Percentiles rank a stretch among this genome's conserved stretches.
Conservation (phyloP, 179 eudicot species). For the Patellifolia procumbens region DNA sequence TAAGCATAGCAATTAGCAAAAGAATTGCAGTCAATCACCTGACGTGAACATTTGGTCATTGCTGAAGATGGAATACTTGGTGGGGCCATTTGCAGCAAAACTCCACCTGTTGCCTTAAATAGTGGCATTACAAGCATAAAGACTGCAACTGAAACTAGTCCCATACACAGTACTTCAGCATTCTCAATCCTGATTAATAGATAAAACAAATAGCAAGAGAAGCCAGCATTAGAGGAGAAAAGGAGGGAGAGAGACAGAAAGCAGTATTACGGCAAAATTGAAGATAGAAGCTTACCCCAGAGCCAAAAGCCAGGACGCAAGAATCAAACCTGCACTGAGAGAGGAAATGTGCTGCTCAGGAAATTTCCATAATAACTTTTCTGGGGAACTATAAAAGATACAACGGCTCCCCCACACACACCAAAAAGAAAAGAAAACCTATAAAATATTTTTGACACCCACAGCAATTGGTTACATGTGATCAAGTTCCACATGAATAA, state of each 20-base stretch:
- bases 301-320: slow-evolving; percentile 90
- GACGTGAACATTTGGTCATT: slow-evolving; percentile 82
- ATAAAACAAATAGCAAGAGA: slow-evolving; percentile 13
- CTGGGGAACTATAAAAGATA: neutral
- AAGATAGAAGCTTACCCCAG: slow-evolving; percentile 52
- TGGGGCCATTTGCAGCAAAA: slow-evolving; percentile 87
- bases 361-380: slow-evolving; percentile 6
- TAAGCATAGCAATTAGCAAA: neutral
- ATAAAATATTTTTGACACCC: neutral
- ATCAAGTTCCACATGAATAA: neutral
- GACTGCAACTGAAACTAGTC: slow-evolving; percentile 84
- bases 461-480: neutral
- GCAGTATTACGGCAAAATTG: neutral
- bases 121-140: slow-evolving; percentile 93
- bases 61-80: slow-evolving; percentile 86
- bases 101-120: slow-evolving; percentile 73
- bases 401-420: neutral
- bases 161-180: slow-evolving; percentile 97
- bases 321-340: slow-evolving; percentile 96
- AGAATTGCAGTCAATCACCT: slow-evolving; percentile 44
- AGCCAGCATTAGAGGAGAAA: neutral
- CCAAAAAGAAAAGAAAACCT: neutral
- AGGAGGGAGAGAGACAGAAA: neutral
- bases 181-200: slow-evolving; percentile 63
- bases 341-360: slow-evolving; percentile 37